Evolutionary conservation across 768 basidiomycete genomes (phyloP), one percentile per base, ranked within the genome.

Genomic region (Candolleomyces eurysporus): DNA sequence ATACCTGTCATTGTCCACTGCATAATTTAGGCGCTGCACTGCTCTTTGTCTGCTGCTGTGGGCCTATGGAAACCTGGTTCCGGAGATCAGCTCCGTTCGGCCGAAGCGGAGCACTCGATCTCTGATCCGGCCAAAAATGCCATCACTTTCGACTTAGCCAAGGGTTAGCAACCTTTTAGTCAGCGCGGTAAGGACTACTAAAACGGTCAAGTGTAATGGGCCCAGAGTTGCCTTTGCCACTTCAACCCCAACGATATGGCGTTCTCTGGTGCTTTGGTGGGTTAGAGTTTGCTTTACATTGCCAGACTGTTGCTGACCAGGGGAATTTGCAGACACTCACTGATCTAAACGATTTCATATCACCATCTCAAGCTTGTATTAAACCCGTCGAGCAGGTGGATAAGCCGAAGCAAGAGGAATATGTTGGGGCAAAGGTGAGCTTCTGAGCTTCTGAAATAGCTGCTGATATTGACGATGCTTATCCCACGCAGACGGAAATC

Each of bases 291-390:
- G 32, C 46, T 32, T 7, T 7, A 6, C 36, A 36, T 36, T 36
- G 36, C 5, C 36, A 36, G 36, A 36, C 36, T 11, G 11, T 36
- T 36, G 6, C 36, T 36, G 6, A 36, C 36, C 36, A 36, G 36
- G 51, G 49, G 57, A 26, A 50, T 30, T 21, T 10, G 30, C 57
- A 95, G 93, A 95, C 91, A 9, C 78, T 98, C 51, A 94, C 93
- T 19, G 96, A 96, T 75, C 82, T 98, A 54, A 98, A 98, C 72
- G 97, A 98, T 75, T 99, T 95, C 73, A 92, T 99, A 48, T 91
- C 93, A 0, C 97, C 97, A 1, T 91, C 94, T 1, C 96, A 98
- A 76, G 91, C 91, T 19, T 99, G 97, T 75, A 98, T 98, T 76
- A 97, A 98, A 69, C 96, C 97, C 0, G 94, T 98, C 22, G 72